Base-by-base conservation (phyloP, 169 alveolate species). In the Plasmodium knowlesi region DNA sequence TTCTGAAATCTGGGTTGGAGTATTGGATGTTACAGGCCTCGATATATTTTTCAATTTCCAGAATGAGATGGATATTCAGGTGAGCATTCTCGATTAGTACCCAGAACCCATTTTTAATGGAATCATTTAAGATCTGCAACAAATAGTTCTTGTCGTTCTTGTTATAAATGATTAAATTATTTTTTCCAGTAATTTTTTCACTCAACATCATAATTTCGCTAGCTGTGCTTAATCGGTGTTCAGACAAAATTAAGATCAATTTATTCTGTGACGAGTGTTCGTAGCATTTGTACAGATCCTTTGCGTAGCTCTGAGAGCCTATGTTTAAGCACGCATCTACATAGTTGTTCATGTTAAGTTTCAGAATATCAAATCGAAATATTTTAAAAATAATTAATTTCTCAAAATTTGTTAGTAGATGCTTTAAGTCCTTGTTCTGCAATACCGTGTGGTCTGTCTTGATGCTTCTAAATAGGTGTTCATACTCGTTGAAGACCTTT, bases 91-190 rank as follows among this genome's bases (percentile, higher is more conserved):
- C 94, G 30, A 89, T 89, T n/a, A 89, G 57, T 1, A 89, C 83
- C 94, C 94, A 89, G 16, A 89, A 89, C 32, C 94, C 94, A 89
- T 89, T 78, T 89, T 89, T 89, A 39, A 89, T 89, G 82, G 94
- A 37, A 89, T 89, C 94, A 37, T 89, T 89, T 89, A 89, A 79
- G 46, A 79, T 89, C 25, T 89, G 30, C 34, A 89, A n/a, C 73
- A 89, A 25, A 71, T 89, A 79, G 50, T 78, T 79, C 46, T 79
- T 80, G 12, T 89, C 94, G 43, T 79, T 71, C 57, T 89, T 89
- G 72, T 89, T 89, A 72, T 89, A 89, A 78, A 89, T 89, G 0
- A 89, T 89, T 89, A 89, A 34, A 22, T 89, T 89, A 22, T 89
- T 89, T 19, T 79, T 89, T 12, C 94, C 94, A 5, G 94, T 89